Evolutionary conservation across 2,329 filamentous ascomycete genomes (phyloP), one percentile per base, ranked within the genome.

Genomic region (Xylaria sp.): DNA sequence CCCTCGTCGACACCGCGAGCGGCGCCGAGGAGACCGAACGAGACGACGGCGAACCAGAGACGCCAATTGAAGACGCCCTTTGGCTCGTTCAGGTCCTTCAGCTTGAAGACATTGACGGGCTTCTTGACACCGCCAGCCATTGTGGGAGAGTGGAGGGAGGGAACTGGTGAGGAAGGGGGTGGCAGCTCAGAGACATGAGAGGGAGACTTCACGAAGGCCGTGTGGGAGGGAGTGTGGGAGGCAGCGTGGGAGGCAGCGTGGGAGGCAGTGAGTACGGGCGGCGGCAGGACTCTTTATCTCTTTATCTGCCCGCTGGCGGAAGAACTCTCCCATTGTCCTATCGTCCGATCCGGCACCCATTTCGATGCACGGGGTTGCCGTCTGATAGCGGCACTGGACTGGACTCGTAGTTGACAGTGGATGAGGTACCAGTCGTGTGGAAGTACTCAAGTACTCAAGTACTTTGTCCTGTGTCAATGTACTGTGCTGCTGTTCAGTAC

Each of bases 1-100:
- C 92, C 92, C 78, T 95, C 92, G 69, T 95, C 92, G n/a, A 94
- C 82, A 72, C 92, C 92, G 65, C 92, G 86, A 45, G 91, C 91
- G 2, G 92, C 91, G 61, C 92, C 92, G 79, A 94, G 88, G 39
- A 95, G 85, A 54, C 89, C 89, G 69, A 93, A 93, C 4, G 88
- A 89, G 69, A 92, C 76, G 61, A 94, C 90, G 47, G 91, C 89
- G 78, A 92, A 92, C 89, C 90, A 93, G 68, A 94, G 83, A 50
- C 88, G 84, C 90, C 90, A 93, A 80, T 94, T 94, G 77, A 93
- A 87, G 68, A 89, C 86, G 74, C 91, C 87, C 62, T 85, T 85
- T 4, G 92, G 92, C 67, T 92, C 90, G 65, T 86, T 86, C 55
- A 89, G 82, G 68, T 90, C 78, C 73, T 87, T 85, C 68, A 90